Percentiles rank a stretch among this genome's conserved stretches.
phyloP scores from a whole-genome alignment of 2,329 filamentous ascomycete species.

The Nigrograna mackinnonii region DNA sequence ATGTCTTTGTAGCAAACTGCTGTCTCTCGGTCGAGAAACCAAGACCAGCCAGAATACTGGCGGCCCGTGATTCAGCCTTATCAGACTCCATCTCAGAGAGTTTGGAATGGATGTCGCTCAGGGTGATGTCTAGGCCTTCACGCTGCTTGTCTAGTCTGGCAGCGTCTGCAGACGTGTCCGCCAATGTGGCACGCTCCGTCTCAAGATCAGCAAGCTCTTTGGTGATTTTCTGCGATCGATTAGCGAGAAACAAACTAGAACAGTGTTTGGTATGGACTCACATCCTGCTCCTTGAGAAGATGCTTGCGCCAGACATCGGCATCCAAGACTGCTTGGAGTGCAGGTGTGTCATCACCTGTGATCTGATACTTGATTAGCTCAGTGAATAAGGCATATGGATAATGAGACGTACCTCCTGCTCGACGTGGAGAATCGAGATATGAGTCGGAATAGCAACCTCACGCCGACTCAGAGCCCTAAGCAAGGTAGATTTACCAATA shows the following conservation, averaged over 20 bases:
- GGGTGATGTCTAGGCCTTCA: conserved; percentile 85
- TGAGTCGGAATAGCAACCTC: conserved; percentile 94
- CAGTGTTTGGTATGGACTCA: conserved; percentile 46
- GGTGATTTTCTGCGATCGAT: conserved; percentile 66
- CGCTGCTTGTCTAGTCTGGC: conserved; percentile 82
- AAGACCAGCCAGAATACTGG: conserved; percentile 93
- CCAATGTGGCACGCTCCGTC: conserved; percentile 73
- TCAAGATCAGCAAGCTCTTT: conserved; percentile 78
- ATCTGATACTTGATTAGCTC: conserved; percentile 62
- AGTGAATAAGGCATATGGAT: no score
- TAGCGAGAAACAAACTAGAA: conserved; percentile 2
- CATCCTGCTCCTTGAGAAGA: conserved; percentile 83
- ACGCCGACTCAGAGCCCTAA: conserved; percentile 88
- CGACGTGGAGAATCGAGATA: conserved; percentile 98
- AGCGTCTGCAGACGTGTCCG: conserved; percentile 90
- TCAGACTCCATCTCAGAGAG: conserved; percentile 98
- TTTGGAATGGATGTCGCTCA: conserved; percentile 90
- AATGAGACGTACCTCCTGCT: conserved; percentile 75
- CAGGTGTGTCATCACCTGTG: conserved; percentile 91
- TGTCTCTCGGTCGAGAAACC: conserved; percentile 95
- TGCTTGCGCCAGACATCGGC: conserved; percentile 99
- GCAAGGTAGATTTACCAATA: conserved; percentile 84
- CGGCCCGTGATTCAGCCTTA: conserved; percentile 93
- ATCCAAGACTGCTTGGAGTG: conserved; percentile 91
- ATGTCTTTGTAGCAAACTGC: conserved; percentile 91